Percentiles rank a stretch among this genome's conserved stretches.
phyloP scores from a whole-genome alignment of 1,284 basidiomycete species.

The Ganoderma multipileum region DNA sequence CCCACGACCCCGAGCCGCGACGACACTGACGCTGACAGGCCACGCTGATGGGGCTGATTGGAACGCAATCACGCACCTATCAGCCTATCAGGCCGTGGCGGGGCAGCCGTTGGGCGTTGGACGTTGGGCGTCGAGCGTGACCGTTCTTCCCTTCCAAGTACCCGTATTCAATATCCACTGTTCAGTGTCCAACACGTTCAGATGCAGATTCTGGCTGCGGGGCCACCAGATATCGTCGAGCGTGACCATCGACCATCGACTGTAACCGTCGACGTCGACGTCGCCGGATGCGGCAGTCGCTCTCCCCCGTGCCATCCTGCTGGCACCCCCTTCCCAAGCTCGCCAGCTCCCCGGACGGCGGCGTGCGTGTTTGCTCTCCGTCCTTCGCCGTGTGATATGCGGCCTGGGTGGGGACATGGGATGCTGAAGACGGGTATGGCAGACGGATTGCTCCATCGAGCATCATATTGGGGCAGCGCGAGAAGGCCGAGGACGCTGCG shows the following conservation, averaged over 20 bases:
- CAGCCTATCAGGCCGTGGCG: background rate
- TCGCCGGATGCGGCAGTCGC: background rate
- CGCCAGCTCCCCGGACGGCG: constrained; percentile 1
- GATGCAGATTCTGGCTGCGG: no score
- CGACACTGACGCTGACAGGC: no score
- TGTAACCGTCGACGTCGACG: background rate
- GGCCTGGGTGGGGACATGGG: background rate
- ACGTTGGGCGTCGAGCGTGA: no score
- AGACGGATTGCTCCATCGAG: no score
- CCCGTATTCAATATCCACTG: no score
- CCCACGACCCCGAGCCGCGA: background rate
- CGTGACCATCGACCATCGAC: background rate
- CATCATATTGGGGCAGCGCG: no score
- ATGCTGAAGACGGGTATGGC: no score
- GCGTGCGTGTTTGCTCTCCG: background rate
- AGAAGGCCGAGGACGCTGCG: no score
- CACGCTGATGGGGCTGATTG: background rate
- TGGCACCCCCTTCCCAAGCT: background rate
- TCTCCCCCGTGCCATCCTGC: no score
- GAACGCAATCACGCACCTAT: constrained; percentile 9
- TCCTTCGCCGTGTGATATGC: background rate
- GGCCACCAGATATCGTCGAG: background rate
- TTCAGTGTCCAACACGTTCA: no score
- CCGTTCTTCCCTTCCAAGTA: background rate
- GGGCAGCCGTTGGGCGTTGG: no score